Evolutionary conservation across 148 eudicot species (phyloP).

Genomic region (Gaultheria prostrata): DNA sequence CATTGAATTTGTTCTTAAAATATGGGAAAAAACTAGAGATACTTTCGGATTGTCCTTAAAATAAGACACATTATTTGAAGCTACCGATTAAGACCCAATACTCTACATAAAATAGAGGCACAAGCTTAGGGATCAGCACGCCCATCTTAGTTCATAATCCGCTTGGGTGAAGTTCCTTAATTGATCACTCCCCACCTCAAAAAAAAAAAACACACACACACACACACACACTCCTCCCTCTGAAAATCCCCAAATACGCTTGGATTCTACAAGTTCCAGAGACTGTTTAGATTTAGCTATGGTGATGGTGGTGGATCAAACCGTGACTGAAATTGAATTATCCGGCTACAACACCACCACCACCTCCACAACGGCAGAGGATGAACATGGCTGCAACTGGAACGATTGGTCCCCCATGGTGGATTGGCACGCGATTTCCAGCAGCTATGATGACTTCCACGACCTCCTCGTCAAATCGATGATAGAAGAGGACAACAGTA

Average conservation of each 20-base stretch:
- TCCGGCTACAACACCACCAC: constrained; percentile 29
- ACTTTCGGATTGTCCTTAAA: background rate
- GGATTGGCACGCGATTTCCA: constrained; percentile 48
- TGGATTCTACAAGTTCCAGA: background rate
- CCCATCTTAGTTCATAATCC: constrained; percentile 13
- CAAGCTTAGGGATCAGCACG: background rate
- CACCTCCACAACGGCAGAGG: constrained; percentile 25
- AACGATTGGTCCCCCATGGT: constrained; percentile 43
- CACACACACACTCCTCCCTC: constrained; percentile 1
- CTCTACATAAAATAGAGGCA: constrained; percentile 18
- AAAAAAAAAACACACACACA: too few species aligned
- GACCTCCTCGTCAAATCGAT: constrained; percentile 37
- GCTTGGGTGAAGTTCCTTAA: background rate
- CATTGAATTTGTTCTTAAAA: too few species aligned
- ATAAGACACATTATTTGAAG: background rate
- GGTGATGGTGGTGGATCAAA: constrained; percentile 37
- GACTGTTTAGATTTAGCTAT: constrained; percentile 9
- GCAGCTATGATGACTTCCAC: constrained; percentile 24
- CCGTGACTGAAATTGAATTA: constrained; percentile 23
- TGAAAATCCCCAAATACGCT: background rate
- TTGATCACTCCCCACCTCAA: background rate
- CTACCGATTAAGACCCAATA: constrained; percentile 20
- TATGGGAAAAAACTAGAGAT: too few species aligned
- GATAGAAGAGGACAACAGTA: constrained; percentile 29
- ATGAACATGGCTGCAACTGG: constrained; percentile 34